Base-by-base conservation (phyloP, 257 asterid genomes). In the Thymus mandschuricus region DNA sequence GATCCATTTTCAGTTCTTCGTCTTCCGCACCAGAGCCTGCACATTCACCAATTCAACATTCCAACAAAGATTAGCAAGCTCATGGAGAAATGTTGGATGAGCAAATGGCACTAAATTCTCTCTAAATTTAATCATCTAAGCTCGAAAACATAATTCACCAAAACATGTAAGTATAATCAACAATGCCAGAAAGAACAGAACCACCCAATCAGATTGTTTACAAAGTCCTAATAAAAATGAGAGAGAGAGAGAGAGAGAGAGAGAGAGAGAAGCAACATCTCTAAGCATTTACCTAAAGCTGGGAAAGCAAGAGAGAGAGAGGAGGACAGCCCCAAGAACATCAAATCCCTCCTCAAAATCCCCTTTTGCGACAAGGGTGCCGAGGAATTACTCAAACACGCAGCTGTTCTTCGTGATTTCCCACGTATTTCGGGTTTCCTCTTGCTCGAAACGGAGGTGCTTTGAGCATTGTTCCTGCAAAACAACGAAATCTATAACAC, bases 1-100 rank as follows among this genome's bases (percentile, higher is more conserved):
- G 51, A 76, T 67, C 89, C 92, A 81, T 89, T 74, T 83, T 88
- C 81, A 82, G 64, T 64, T 89, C 93, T 76, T 89, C 21, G 21
- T 21, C 95, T 74, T 78, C 92, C 38, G 87, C 93, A 64, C 68
- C 76, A 74, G 73, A 75, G 54, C 83, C 96, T 90, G 87, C 60
- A 71, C 64, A 52, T 61, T 51, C 57, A 60, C 65, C 52, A 75
- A 30, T 51, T 54, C 66, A 60, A 68, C 49, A 62, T 66, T 38
- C 51, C 73, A 71, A 60, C 57, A 60, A 50, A 64, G 55, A 50
- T 33, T 58, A 75, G 56, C 57, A 33, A 76, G 65, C 28, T 65
- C 73, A 49, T 64, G 66, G 70, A 74, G 50, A 74, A 44, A 3
- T 35, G 51, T 11, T 69, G 68, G 64, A 57, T 49, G 51, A 51